phyloP scores from a whole-genome alignment of 169 alveolate genomes.

The Plasmodium yoelii region DNA sequence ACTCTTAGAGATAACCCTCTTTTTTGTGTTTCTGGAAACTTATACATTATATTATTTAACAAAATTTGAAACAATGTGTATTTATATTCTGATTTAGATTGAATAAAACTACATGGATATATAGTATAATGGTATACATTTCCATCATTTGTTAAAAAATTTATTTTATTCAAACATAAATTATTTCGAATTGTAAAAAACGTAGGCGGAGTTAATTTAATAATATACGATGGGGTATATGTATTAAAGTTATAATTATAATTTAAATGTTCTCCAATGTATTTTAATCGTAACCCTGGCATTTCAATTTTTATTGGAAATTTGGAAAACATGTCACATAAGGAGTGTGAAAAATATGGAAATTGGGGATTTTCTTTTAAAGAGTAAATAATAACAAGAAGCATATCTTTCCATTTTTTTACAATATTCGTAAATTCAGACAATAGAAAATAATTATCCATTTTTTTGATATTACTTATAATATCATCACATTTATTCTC shows the following conservation, averaged over 20 bases:
- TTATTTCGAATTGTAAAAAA: conserved; percentile 5
- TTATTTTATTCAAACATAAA: conserved; percentile 32
- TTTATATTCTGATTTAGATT: conserved; percentile 56
- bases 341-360: conserved; percentile 40
- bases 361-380: conserved; percentile 39
- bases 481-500: background rate
- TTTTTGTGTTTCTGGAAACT: conserved; percentile 44
- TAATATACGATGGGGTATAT: conserved; percentile 31
- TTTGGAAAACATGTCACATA: conserved; percentile 34
- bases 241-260: conserved; percentile 20
- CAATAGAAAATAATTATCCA: conserved; percentile 22
- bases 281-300: conserved; percentile 58
- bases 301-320: conserved; percentile 36
- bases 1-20: conserved; percentile 50
- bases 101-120: conserved; percentile 39
- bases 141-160: conserved; percentile 67
- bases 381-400: conserved; percentile 30
- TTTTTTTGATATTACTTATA: background rate
- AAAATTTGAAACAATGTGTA: conserved; percentile 66
- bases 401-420: conserved; percentile 63
- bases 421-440: conserved; percentile 22
- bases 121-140: conserved; percentile 46
- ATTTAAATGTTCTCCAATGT: conserved; percentile 49
- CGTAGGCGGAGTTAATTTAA: conserved; percentile 15
- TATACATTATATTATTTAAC: conserved; percentile 64